phyloP scores from a whole-genome alignment of 371 early-diverging fungal genomes.

The Furculomyces boomerangus region DNA sequence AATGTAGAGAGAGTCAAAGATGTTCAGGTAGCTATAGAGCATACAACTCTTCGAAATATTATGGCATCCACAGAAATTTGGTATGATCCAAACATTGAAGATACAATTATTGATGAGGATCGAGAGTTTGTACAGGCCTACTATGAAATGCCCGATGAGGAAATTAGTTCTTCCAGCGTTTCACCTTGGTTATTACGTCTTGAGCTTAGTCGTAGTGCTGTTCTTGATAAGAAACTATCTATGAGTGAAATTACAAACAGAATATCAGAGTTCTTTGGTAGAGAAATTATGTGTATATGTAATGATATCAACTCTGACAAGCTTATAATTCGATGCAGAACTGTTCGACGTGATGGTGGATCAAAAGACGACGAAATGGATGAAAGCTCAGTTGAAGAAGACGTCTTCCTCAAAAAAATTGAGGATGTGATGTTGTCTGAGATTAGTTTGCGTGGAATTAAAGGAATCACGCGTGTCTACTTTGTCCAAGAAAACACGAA shows the following conservation, averaged over 20 bases:
- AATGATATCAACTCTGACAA: slow-evolving; percentile 88
- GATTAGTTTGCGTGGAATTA: slow-evolving; percentile 82
- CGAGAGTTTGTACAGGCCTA: slow-evolving; percentile 82
- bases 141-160: slow-evolving; percentile 73
- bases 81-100: slow-evolving; percentile 90
- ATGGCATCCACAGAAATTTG: slow-evolving; percentile 80
- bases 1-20: slow-evolving; percentile 77
- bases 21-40: slow-evolving; percentile 81
- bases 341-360: slow-evolving; percentile 42
- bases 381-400: slow-evolving; percentile 59
- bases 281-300: slow-evolving; percentile 57
- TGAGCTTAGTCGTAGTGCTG: slow-evolving; percentile 67
- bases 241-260: slow-evolving; percentile 55
- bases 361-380: slow-evolving; percentile 40
- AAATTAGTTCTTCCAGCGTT: slow-evolving; percentile 28
- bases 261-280: slow-evolving; percentile 56
- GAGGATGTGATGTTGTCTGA: slow-evolving; percentile 70
- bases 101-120: slow-evolving; percentile 83
- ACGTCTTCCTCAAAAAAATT: slow-evolving; percentile 70
- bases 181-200: slow-evolving; percentile 96
- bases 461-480: slow-evolving; percentile 79
- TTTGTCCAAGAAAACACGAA: slow-evolving; percentile 58
- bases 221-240: slow-evolving; percentile 81
- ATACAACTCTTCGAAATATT: slow-evolving; percentile 75
- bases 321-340: slow-evolving; percentile 81